Base-by-base conservation (phyloP, 2,329 filamentous ascomycete species). In the Trichoderma hamatum region DNA sequence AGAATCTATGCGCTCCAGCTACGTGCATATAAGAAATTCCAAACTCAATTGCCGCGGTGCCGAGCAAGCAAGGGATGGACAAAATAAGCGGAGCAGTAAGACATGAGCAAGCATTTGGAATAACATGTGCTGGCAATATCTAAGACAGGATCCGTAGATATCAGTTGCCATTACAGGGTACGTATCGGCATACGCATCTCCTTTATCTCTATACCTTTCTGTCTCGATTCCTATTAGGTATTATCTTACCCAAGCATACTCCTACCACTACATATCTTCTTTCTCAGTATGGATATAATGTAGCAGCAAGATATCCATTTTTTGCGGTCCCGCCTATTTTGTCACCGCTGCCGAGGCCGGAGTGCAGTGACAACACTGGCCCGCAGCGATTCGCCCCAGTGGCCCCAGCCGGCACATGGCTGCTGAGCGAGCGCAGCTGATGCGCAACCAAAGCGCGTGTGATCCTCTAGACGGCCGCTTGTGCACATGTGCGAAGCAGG, bases 351-450 rank as follows among this genome's bases (percentile, higher is more conserved):
- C 61, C 61, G 61, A 64, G 61, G 21, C 24, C 61, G 61, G 49
- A 64, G 49, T 19, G 16, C 58, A 64, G 61, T 64, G 49, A 54
- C 61, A 54, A 36, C 26, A 63, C 60, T 63, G 24, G 16, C 34
- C 39, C 16, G 26, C 34, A 30, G 11, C 49, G 43, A 36, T 59
- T 51, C 54, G 63, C 64, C 54, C 14, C 52, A 36, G 19, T n/a
- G 32, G 32, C 26, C 43, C 39, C 39, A 26, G 49, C 43, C 46
- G 43, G 65, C 65, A 67, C 65, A 67, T 67, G 65, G 65, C 54
- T 51, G n/a, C 24, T 16, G 21, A 28, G 32, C 26, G 16, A 19
- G 43, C 64, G 24, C 69, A 60, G 52, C 39, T 65, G 67, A 59
- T 51, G 54, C 49, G 34, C 46, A 28, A 28, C 32, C 46, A 39